Evolutionary conservation across 2,329 filamentous ascomycete species (phyloP).

Genomic region (Claviceps sp.): DNA sequence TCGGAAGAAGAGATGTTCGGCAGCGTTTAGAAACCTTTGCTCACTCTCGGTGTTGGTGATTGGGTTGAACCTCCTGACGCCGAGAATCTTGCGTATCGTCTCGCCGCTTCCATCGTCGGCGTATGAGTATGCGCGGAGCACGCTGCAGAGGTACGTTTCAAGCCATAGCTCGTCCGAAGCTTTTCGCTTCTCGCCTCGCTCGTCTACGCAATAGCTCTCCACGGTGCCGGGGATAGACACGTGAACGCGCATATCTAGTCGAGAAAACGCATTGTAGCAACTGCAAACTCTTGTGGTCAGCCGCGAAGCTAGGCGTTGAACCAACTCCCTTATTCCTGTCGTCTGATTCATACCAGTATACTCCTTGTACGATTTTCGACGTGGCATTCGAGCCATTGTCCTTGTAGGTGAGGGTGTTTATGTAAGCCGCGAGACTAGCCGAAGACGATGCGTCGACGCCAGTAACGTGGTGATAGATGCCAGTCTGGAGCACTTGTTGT

Average conservation of each 20-base stretch:
- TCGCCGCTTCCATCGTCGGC: conserved; percentile 92
- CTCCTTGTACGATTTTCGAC: conserved; percentile 81
- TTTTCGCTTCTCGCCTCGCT: conserved; percentile 86
- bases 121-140: conserved; percentile 88
- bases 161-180: conserved; percentile 92
- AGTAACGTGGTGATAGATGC: conserved; percentile 95
- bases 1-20: conserved; percentile 88
- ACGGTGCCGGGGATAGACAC: conserved; percentile 94
- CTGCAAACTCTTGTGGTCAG: conserved; percentile 16
- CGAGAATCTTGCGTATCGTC: conserved; percentile 90
- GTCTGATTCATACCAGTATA: conserved; percentile 61
- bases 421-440: conserved; percentile 91
- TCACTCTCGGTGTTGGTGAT: conserved; percentile 97
- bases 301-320: background rate
- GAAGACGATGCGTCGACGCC: conserved; percentile 96
- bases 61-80: conserved; percentile 93
- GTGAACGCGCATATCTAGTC: conserved; percentile 95
- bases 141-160: conserved; percentile 92
- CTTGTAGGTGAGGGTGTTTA: conserved; percentile 91
- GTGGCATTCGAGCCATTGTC: conserved; percentile 57
- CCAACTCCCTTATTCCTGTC: background rate
- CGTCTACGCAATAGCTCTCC: conserved; percentile 94
- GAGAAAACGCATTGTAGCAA: conserved; percentile 98
- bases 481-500: conserved; percentile 41
- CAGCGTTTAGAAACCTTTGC: conserved; percentile 87